Base-by-base conservation (phyloP, 805 yeast genomes). In the Saccharomyces mikatae region DNA sequence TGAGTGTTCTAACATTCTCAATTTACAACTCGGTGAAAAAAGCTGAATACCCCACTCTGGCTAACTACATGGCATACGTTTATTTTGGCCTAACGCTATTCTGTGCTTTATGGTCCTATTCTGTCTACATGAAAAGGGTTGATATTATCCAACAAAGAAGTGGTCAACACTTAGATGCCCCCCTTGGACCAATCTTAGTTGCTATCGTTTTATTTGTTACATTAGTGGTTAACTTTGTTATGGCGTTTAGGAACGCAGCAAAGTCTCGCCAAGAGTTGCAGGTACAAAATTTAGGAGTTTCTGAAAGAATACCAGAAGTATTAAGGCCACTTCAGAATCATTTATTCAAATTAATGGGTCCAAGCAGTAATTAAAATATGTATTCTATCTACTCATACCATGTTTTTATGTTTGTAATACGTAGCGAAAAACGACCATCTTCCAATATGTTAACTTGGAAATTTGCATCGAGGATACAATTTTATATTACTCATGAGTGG, bases 71-170 rank as follows among this genome's bases (percentile, higher is more conserved):
- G 62, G 96, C 98, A 0, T 88, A 87, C 69, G 68, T 83, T 47
- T 86, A 91, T 73, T 91, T 92, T 69, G 84, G 72, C 0, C 75
- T 94, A 62, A 89, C 98, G 0, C 60, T 92, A 22, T 90, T 91
- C 68, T 77, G 89, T 47, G 92, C 96, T 48, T 61, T 81, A 28
- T 92, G 99, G 99, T 96, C 96, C 28, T 92, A 89, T 72, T 77
- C 74, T 57, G 82, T 87, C 53, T 92, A 87, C 72, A 72, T 81
- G 66, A 77, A 75, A 60, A 81, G 99, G 67, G 75, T 91, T 60
- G 77, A 76, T 32, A 78, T 85, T 54, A 94, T 92, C 67, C 81
- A 78, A 68, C 84, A 82, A 68, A 82, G 98, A 70, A 86, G 90
- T 28, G 95, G 92, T 51, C 80, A 80, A 62, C 97, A 91, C 70